Evolutionary conservation across 2,329 filamentous ascomycete genomes (phyloP), one percentile per base, ranked within the genome.

Genomic region (Phyllachora maydis): DNA sequence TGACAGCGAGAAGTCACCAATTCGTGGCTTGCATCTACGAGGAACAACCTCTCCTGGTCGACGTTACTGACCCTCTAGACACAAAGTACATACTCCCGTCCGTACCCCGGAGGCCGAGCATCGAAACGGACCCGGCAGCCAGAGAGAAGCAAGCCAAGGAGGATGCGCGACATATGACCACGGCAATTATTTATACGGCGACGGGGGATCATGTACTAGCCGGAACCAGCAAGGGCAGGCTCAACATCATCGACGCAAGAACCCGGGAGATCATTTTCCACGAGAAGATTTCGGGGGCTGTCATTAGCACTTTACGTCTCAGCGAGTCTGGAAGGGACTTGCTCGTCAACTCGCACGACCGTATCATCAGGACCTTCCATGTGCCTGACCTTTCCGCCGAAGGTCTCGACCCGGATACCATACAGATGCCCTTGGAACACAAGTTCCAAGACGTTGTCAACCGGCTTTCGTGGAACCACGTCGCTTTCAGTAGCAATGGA

Each of bases 361-460:
- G 88, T 25, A 85, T 95, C 30, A 91, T 98, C 40, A 69, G 90
- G 30, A 93, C 88, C 1, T 74, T 98, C 34, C 68, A 81, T 31
- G 62, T 98, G 34, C 88, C 90, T 1, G 78, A 93, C 38, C 59
- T 75, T 18, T 59, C 65, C 8, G 58, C 55, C 2, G 52, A 63
- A 9, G 65, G 76, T 36, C 60, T 91, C 20, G 77, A 91, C 34
- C 66, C 76, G 11, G 76, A 90, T 36, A 85, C 75, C 14, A 74
- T 98, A 38, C 74, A 85, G 37, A 58, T 98, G 19, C 78, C 88
- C 19, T 67, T 93, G 8, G 85, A 98, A 47, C 88, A 98, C 52
- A 95, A 93, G 42, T 98, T 95, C 38, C 83, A 95, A 46, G 90
- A 98, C 42, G 75, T 95, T 4, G 88, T 98, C 23, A 95, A 98